Evolutionary conservation across 371 early-diverging fungal species (phyloP).

Genomic region (Parasitella parasitica): DNA sequence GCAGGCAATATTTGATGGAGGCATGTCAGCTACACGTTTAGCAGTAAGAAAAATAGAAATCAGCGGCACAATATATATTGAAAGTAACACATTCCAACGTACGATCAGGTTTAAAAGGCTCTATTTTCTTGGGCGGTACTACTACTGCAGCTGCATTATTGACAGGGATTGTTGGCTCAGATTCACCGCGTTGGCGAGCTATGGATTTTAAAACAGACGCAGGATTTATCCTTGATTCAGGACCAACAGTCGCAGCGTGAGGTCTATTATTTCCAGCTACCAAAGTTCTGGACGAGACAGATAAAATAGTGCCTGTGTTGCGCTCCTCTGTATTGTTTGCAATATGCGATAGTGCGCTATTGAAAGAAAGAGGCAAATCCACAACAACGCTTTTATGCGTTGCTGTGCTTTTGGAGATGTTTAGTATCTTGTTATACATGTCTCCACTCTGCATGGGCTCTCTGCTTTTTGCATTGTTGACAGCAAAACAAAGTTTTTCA

Average conservation of each 20-base stretch:
- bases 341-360: background rate
- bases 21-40: constrained; percentile 16
- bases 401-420: background rate
- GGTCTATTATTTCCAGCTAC: background rate
- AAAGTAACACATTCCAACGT: constrained; percentile 13
- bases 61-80: no score
- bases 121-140: background rate
- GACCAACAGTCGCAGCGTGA: constrained; percentile 18
- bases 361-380: constrained; percentile 10
- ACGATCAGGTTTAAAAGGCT: constrained; percentile 25
- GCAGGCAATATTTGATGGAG: constrained; percentile 32
- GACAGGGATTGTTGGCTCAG: constrained; percentile 1
- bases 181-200: constrained; percentile 14
- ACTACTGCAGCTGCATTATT: background rate
- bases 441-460: constrained; percentile 27
- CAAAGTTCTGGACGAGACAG: background rate
- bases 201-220: background rate
- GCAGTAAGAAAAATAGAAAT: no score
- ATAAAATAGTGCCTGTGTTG: background rate
- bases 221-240: background rate
- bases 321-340: background rate
- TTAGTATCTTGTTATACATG: constrained; percentile 17
- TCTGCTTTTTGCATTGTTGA: constrained; percentile 31
- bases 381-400: constrained; percentile 15
- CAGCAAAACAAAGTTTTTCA: constrained; percentile 32